A percentile compares a stretch with the other conserved stretches of the same genome.
These are phyloP conservation scores for Pedinophyceae sp. DNA, from an alignment of 139 green algal genomes.

Conservation along the genomic window DNA sequence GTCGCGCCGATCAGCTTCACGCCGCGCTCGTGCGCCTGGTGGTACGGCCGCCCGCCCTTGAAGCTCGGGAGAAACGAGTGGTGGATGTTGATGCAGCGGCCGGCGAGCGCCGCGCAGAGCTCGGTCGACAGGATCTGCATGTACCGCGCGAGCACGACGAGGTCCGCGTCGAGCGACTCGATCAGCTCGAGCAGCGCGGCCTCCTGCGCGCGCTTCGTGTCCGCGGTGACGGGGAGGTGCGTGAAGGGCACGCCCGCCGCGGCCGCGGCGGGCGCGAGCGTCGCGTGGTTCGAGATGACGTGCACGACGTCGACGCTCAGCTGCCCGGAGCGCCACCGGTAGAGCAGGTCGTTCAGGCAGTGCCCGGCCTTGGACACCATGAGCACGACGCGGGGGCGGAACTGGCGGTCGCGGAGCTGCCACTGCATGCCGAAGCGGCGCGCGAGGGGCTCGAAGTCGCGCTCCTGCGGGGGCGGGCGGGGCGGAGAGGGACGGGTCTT, in stretches of 20 bases:
- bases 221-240: constrained; percentile 22
- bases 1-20: constrained; percentile 73
- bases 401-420: too few relatives aligned
- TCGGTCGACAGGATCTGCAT: constrained; percentile 50
- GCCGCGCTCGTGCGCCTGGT: constrained; percentile 38
- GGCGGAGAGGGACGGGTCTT: too few relatives aligned
- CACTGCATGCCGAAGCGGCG: too few relatives aligned
- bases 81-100: constrained; percentile 74
- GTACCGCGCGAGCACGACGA: constrained; percentile 43
- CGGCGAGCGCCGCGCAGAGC: constrained; percentile 39
- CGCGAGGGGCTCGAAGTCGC: too few relatives aligned
- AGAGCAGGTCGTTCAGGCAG: constrained; percentile 69
- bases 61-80: constrained; percentile 70
- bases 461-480: too few relatives aligned
- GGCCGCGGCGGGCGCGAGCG: constrained; percentile 32
- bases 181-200: constrained; percentile 29
- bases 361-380: constrained; percentile 41
- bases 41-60: constrained; percentile 42
- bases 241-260: constrained; percentile 46
- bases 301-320: constrained; percentile 43
- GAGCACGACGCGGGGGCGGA: too few relatives aligned
- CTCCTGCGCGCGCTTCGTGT: constrained; percentile 31
- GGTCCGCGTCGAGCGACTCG: constrained; percentile 31
- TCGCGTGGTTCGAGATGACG: constrained; percentile 58
- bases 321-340: constrained; percentile 34